Base-by-base conservation (phyloP, 2,329 filamentous ascomycete species). In the Fusarium odoratissimum region DNA sequence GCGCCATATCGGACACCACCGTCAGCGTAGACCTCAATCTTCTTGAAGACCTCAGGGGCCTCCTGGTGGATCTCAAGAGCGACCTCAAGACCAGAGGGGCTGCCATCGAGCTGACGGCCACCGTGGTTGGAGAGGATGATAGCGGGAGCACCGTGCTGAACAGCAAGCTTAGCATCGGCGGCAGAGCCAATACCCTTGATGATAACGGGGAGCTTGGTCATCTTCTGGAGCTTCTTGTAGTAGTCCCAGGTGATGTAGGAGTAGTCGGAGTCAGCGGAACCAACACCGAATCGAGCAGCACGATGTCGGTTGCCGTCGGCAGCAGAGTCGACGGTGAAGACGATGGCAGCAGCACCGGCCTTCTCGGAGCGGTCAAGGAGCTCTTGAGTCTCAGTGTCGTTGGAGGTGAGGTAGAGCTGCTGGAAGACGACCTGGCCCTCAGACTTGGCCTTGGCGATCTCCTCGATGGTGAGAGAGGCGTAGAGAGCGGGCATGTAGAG, bases 401-500 rank as follows among this genome's bases (percentile, higher is more conserved):
- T 83, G 59, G 66, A 68, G 21, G 62, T 61, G 10, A 79, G 66
- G 58, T 79, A 79, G 30, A 79, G 75, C 77, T 82, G 80, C 72
- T 82, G 80, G 76, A 84, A 84, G 35, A 83, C 70, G 33, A 82
- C 77, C 73, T 84, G 83, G 12, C 78, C 79, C 57, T 79, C 68
- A 16, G 75, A 75, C 74, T 82, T 83, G 61, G 77, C 81, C 16
- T 75, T 79, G 33, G 79, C 76, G 62, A 85, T 84, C 72, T 83
- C 71, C 71, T 83, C 80, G 30, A 84, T 81, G 31, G 78, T 75
- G 46, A 78, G 72, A 44, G 72, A 74, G 35, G 82, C 80, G 51
- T 76, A 81, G 23, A 81, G 76, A 7, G 82, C 78, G 31, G 81
- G 80, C 80, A 88, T 85, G 78, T 89, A 89, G 6, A 88, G 82